These are phyloP conservation scores for Eleusine indica DNA, from an alignment of 176 grass and related monocot species.

Conservation along the genomic window DNA sequence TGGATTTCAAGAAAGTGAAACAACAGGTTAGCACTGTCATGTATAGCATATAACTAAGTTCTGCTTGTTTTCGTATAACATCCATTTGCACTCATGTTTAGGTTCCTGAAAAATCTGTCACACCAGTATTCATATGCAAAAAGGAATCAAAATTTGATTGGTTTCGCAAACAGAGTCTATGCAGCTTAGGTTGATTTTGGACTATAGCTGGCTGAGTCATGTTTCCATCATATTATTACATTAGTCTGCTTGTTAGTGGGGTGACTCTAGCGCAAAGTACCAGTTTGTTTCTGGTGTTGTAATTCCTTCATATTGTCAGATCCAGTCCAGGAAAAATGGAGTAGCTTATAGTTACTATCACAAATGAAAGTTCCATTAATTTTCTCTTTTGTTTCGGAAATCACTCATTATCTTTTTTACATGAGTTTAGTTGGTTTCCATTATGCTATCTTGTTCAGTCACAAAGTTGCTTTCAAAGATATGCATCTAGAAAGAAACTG, in stretches of 20 bases:
- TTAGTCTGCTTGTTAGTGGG: not conserved
- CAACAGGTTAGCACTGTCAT: slow-evolving; percentile 72
- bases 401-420: not conserved
- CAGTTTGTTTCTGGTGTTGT: not conserved
- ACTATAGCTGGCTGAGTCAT: not conserved
- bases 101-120: slow-evolving; percentile 10
- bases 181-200: not conserved
- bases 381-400: not conserved
- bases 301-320: not conserved
- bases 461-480: slow-evolving; percentile 23
- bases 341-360: not conserved
- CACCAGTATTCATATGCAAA: slow-evolving; percentile 9
- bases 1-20: slow-evolving; percentile 98
- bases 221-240: not conserved
- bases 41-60: not conserved
- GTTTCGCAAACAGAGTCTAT: not conserved
- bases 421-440: slow-evolving; percentile 3
- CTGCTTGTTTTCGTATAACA: not conserved
- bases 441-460: slow-evolving; percentile 1
- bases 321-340: not conserved
- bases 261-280: slow-evolving; percentile 12
- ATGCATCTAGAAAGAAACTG: slow-evolving; percentile 26
- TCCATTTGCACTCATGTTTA: slow-evolving; percentile 11
- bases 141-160: not conserved
- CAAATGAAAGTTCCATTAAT: not conserved